These are phyloP conservation scores for Neophaeococcomyces mojaviensis DNA, from an alignment of 2,329 filamentous ascomycete species.

Conservation along the genomic window DNA sequence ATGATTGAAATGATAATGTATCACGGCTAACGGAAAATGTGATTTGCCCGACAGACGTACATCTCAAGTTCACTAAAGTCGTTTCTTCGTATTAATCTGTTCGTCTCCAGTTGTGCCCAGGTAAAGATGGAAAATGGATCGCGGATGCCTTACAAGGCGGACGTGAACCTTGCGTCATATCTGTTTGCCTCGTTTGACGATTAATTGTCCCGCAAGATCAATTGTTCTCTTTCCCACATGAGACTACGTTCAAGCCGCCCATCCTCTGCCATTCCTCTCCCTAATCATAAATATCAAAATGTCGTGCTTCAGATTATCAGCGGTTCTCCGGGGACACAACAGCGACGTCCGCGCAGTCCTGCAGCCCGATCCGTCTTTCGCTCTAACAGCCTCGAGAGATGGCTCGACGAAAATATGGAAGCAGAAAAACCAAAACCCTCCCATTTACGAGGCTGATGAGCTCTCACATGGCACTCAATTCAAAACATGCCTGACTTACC, in stretches of 20 bases:
- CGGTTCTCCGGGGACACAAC: constrained; percentile 79
- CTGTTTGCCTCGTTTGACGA: constrained; percentile 1
- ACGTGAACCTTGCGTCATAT: neutral
- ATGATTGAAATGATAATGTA: constrained; percentile 7
- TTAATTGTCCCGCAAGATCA: neutral
- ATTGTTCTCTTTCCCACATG: neutral
- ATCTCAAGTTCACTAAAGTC: too few relatives aligned
- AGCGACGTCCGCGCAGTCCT: constrained; percentile 85
- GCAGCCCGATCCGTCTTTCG: constrained; percentile 63
- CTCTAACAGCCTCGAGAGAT: constrained; percentile 86
- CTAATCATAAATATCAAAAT: neutral
- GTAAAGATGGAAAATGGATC: too few relatives aligned
- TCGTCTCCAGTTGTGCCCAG: too few relatives aligned
- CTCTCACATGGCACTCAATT: constrained; percentile 74
- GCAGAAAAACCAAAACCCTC: constrained; percentile 56
- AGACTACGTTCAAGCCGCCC: neutral
- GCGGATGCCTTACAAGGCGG: neutral
- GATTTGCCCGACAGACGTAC: too few relatives aligned
- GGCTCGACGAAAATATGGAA: constrained; percentile 84
- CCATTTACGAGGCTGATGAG: constrained; percentile 68
- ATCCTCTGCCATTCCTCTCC: neutral
- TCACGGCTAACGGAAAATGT: neutral
- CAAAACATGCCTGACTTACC: constrained; percentile 75
- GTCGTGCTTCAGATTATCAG: constrained; percentile 64
- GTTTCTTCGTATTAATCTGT: too few relatives aligned